Percentiles rank a stretch among this genome's conserved stretches.
Conservation (phyloP, 345 rosid genomes). For the Lumnitzera racemosa region DNA sequence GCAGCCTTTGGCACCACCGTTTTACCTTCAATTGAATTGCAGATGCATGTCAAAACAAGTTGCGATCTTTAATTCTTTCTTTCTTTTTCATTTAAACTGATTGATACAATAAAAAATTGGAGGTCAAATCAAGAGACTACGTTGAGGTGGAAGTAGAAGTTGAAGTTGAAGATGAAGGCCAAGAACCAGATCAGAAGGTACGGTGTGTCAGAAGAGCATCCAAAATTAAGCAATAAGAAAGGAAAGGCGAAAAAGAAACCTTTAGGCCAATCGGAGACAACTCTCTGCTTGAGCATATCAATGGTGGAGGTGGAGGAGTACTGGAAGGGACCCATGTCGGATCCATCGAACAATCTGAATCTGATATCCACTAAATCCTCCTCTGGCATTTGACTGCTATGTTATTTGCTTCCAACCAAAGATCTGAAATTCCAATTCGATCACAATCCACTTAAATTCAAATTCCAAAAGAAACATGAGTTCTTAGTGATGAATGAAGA, state of each 20-base stretch:
- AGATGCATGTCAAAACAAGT: not conserved
- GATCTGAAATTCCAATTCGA: not conserved
- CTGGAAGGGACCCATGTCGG: conserved; percentile 86
- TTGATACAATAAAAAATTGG: too few relatives aligned
- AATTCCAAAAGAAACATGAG: too few relatives aligned
- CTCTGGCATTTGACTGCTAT: conserved; percentile 54
- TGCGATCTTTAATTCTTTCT: not conserved
- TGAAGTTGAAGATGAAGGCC: too few relatives aligned
- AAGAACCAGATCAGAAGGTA: too few relatives aligned
- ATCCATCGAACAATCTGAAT: conserved; percentile 87
- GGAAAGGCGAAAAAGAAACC: conserved; percentile 22
- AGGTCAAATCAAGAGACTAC: too few relatives aligned
- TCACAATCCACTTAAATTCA: too few relatives aligned
- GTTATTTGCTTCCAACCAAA: conserved; percentile 13
- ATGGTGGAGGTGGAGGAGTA: conserved; percentile 78
- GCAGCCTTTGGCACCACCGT: conserved; percentile 61
- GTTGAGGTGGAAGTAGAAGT: too few relatives aligned
- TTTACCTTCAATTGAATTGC: conserved; percentile 45
- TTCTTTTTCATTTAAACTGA: too few relatives aligned
- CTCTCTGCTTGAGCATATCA: conserved; percentile 81
- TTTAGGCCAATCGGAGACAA: conserved; percentile 93
- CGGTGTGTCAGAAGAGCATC: too few relatives aligned
- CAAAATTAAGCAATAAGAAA: not conserved
- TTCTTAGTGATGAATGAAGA: too few relatives aligned
- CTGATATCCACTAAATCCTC: conserved; percentile 77